Percentiles rank a stretch among this genome's conserved stretches.
These are phyloP conservation scores for Aspergillus sp. DNA, from an alignment of 2,329 filamentous ascomycete species.

Conservation along the genomic window DNA sequence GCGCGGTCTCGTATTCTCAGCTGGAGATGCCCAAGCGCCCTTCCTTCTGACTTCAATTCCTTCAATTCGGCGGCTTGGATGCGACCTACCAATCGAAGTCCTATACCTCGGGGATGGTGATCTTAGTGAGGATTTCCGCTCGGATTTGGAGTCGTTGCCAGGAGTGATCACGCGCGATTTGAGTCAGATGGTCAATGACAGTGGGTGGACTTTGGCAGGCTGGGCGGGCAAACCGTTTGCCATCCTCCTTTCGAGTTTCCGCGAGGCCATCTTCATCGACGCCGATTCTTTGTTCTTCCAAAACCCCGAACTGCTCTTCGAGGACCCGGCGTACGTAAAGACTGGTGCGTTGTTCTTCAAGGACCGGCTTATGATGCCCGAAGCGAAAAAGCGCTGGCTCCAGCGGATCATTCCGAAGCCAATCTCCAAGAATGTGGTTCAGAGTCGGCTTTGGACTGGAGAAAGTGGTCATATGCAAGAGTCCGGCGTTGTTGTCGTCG, in stretches of 20 bases:
- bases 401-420: conserved; percentile 44
- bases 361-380: conserved; percentile 43
- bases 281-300: conserved; percentile 46
- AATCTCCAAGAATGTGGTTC: conserved; percentile 39
- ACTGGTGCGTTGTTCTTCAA: conserved; percentile 49
- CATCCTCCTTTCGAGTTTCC: conserved; percentile 47
- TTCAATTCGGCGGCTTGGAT: conserved; percentile 12
- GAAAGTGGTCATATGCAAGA: conserved; percentile 35
- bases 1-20: conserved; percentile 45
- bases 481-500: conserved; percentile 47
- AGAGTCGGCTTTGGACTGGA: conserved; percentile 20
- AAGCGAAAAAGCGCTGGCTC: conserved; percentile 38
- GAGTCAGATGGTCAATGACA: conserved; percentile 43
- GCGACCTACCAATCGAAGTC: conserved; percentile 17
- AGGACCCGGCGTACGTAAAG: conserved; percentile 40
- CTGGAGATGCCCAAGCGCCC: conserved; percentile 43
- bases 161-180: conserved; percentile 47
- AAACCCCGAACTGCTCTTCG: conserved; percentile 43
- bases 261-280: conserved; percentile 48
- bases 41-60: conserved; percentile 45
- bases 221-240: conserved; percentile 50
- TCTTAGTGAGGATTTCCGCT: conserved; percentile 42
- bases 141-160: conserved; percentile 41
- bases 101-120: conserved; percentile 41
- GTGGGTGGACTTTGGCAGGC: conserved; percentile 44